These are phyloP conservation scores for Tolypocladium pustulatum DNA, from an alignment of 2,329 filamentous ascomycete genomes.

Conservation along the genomic window DNA sequence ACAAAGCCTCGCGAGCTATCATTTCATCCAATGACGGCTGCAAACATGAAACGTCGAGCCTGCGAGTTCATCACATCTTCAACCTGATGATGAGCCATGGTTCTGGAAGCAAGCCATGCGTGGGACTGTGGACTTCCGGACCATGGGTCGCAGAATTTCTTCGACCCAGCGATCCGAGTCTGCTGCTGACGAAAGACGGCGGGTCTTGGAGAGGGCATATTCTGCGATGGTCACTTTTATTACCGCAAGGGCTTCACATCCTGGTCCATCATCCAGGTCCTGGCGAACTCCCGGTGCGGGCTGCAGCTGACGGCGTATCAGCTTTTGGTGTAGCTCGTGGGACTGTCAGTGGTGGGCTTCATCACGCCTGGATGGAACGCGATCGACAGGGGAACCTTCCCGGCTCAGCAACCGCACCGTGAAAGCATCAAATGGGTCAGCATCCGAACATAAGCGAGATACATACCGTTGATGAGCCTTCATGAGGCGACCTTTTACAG, in stretches of 20 bases:
- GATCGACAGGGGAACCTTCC: neutral
- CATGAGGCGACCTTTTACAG: neutral
- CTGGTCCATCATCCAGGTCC: too few relatives aligned
- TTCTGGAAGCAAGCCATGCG: neutral
- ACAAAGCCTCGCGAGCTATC: too few relatives aligned
- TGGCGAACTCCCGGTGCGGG: too few relatives aligned
- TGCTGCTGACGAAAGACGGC: neutral
- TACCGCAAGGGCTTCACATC: too few relatives aligned
- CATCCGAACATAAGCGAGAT: neutral
- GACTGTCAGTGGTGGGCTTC: too few relatives aligned
- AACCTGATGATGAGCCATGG: neutral
- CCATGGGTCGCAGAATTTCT: neutral
- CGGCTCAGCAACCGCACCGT: neutral
- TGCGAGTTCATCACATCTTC: neutral
- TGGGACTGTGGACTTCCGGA: neutral
- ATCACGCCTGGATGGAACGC: neutral
- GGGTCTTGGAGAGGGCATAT: too few relatives aligned
- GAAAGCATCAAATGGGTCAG: neutral
- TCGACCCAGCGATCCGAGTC: neutral
- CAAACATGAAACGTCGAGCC: neutral
- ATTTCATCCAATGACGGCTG: neutral
- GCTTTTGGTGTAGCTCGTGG: too few relatives aligned
- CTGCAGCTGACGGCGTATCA: too few relatives aligned
- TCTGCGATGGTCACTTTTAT: too few relatives aligned
- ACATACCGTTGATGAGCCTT: neutral